phyloP scores from a whole-genome alignment of 2,329 filamentous ascomycete genomes.

The Waltergamsia citrina region DNA sequence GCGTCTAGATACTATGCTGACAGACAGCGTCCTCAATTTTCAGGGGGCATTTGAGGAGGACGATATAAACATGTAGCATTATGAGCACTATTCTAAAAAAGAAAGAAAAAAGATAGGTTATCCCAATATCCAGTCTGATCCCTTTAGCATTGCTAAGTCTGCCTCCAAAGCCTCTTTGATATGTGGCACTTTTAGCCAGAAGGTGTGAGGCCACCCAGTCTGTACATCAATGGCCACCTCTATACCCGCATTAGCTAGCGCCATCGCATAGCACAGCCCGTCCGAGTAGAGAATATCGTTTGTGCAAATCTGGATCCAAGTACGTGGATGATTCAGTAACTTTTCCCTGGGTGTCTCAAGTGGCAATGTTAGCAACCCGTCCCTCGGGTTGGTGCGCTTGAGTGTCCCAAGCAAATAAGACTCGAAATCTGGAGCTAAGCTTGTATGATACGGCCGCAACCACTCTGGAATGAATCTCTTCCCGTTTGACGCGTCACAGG shows the following conservation, averaged over 20 bases:
- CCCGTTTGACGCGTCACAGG: constrained; percentile 29
- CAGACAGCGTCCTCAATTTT: constrained; percentile 9
- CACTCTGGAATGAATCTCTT: constrained; percentile 22
- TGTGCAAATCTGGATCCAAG: constrained; percentile 39
- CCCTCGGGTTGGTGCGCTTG: constrained; percentile 22
- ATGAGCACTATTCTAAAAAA: background rate
- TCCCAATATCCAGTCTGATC: constrained; percentile 27
- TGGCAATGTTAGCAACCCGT: constrained; percentile 29
- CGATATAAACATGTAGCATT: background rate
- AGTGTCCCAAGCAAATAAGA: constrained; percentile 23
- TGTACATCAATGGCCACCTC: constrained; percentile 31
- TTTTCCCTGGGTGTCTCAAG: constrained; percentile 22
- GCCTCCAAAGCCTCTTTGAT: constrained; percentile 28
- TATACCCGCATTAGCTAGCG: constrained; percentile 25
- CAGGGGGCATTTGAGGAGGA: constrained; percentile 6
- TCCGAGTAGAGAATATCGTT: constrained; percentile 43
- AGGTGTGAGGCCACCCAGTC: constrained; percentile 40
- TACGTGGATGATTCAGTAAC: constrained; percentile 24
- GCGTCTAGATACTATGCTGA: constrained; percentile 5
- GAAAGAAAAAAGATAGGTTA: background rate
- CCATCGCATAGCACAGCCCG: constrained; percentile 37
- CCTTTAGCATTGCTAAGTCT: constrained; percentile 30
- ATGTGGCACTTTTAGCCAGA: constrained; percentile 37
- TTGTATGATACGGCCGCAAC: constrained; percentile 27
- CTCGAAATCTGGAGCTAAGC: constrained; percentile 24